A percentile compares a stretch with the other conserved stretches of the same genome.
Conservation (phyloP, 257 asterid species). For the Solanum virginianum region DNA sequence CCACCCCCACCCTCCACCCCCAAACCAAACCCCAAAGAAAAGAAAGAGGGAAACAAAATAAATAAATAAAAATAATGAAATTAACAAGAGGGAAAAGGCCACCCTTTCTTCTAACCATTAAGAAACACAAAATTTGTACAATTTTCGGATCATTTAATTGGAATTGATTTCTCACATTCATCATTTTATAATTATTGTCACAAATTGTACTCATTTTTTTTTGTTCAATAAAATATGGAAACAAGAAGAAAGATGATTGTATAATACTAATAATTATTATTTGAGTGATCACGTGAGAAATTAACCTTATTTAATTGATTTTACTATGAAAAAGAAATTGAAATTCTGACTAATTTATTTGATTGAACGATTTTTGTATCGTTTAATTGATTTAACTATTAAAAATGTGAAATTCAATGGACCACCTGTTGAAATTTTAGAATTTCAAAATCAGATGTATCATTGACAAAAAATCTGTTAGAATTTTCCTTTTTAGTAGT, state of each 20-base stretch:
- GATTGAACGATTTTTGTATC: not conserved
- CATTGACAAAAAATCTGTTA: not conserved
- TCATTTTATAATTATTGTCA: not conserved
- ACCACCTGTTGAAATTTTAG: not conserved
- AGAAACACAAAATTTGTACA: not conserved
- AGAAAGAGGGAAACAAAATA: not conserved
- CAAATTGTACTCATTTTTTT: not conserved
- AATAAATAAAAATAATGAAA: not conserved
- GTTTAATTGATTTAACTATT: not conserved
- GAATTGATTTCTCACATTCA: not conserved
- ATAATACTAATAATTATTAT: not conserved
- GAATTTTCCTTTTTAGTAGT: not conserved
- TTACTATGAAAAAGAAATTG: not conserved
- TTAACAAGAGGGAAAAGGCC: not conserved
- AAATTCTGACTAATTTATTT: not conserved
- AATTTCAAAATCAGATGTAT: not conserved
- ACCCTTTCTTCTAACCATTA: not conserved
- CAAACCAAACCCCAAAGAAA: not conserved
- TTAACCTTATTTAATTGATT: not conserved
- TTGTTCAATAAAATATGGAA: not conserved
- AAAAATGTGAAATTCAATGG: not conserved
- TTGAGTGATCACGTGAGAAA: not conserved
- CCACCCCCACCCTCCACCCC: not conserved
- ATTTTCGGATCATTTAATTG: not conserved
- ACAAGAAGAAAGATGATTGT: not conserved